Conservation (phyloP, 768 basidiomycete genomes). For the Polyporus arcularius region DNA sequence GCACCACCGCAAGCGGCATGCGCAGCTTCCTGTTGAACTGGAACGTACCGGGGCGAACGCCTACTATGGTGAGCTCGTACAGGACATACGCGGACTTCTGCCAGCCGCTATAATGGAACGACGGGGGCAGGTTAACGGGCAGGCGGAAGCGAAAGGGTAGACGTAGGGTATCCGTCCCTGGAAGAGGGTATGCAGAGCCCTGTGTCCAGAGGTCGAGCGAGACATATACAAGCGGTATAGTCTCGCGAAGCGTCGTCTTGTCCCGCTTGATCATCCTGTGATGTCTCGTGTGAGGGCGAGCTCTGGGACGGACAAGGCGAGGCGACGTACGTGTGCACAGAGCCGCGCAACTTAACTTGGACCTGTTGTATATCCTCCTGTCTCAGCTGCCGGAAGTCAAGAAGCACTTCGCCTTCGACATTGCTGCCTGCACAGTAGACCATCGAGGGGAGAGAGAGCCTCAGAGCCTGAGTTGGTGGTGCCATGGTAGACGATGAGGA, state of each 20-base stretch:
- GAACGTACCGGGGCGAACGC: slow-evolving; percentile 10
- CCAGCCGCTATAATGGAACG: not conserved
- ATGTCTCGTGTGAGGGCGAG: too few species aligned
- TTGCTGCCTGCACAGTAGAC: slow-evolving; percentile 4
- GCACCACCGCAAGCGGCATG: slow-evolving; percentile 12
- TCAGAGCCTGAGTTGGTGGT: not conserved
- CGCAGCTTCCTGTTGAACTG: not conserved
- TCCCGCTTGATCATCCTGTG: not conserved
- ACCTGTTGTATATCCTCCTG: slow-evolving; percentile 12
- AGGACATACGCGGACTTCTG: not conserved
- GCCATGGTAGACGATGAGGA: too few species aligned
- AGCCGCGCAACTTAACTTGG: slow-evolving; percentile 9
- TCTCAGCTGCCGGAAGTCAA: slow-evolving; percentile 9
- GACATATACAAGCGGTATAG: not conserved
- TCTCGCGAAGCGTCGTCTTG: not conserved
- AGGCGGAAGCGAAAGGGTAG: slow-evolving; percentile 14
- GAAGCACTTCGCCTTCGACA: slow-evolving; percentile 13
- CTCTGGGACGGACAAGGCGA: not conserved
- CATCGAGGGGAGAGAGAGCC: not conserved
- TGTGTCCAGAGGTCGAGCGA: slow-evolving; percentile 5
- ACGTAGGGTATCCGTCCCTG: slow-evolving; percentile 8
- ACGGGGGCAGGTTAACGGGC: slow-evolving; percentile 8
- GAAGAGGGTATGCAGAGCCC: slow-evolving; percentile 3
- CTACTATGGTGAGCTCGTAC: slow-evolving; percentile 14
- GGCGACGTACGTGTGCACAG: slow-evolving; percentile 5